Evolutionary conservation across 2,329 filamentous ascomycete species (phyloP), one percentile per base, ranked within the genome.

Genomic region (Magnaporthiopsis poae): DNA sequence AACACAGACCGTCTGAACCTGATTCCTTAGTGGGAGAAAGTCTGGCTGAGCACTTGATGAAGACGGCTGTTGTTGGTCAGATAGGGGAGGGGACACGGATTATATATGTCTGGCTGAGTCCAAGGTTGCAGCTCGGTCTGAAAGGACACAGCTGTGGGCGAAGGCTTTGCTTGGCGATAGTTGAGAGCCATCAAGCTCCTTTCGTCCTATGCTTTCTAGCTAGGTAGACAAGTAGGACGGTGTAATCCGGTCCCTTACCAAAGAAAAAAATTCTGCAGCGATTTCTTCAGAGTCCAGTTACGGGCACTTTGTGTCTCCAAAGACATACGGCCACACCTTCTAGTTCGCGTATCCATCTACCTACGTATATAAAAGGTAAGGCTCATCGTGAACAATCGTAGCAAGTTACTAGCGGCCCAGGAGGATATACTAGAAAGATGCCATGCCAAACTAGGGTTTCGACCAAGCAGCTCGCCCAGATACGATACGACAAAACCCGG

Each of bases 1-100:
- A 69, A 96, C 93, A 33, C 93, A 98, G 83, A 83, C 80, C 62
- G 84, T 86, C 15, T 87, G 81, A 69, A 11, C 18, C 18, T 31
- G 5, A 31, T 31, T 21, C 18, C 36, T 11, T 2, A 4, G 5
- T 5, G 21, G 21, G 46, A 7, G 31, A 7, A 31, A 31, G 46
- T 7, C 46, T 5, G 5, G 46, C 8, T 1, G 3, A 21, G 4
- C 18, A 56, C n/a, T 8, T 25, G 18, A 56, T n/a, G n/a, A 21
- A 3, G 21, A 21, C 46, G 5, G 21, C n/a, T 56, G 18, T 56
- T 56, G 46, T 21, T 25, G 4, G 11, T 4, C n/a, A 9, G 21
- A n/a, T 4, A 21, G n/a, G 21, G 2, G 46, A 9, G 7, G 46
- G 46, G 8, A n/a, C 21, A n/a, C 21, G 46, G 18, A 13, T 56